phyloP scores from a whole-genome alignment of 108 stramenopile genomes.

The Seminavis robusta region DNA sequence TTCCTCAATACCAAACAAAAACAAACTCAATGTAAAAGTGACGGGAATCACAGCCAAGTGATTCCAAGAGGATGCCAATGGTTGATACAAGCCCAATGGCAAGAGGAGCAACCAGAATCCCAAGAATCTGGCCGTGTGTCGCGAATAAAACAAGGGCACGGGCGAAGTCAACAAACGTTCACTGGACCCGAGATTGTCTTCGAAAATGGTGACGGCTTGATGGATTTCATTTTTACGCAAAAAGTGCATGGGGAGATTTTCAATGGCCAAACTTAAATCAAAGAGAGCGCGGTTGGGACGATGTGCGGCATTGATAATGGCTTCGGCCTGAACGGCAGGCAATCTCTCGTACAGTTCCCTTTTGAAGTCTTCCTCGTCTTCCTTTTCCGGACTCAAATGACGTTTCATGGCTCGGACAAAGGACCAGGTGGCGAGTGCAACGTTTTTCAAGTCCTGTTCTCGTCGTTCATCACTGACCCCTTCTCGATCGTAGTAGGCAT shows the following conservation, averaged over 20 bases:
- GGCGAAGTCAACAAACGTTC: conserved; percentile 55
- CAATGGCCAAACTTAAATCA: conserved; percentile 32
- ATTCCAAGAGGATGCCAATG: conserved; percentile 23
- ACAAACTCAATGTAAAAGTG: conserved; percentile 25
- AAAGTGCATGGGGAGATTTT: conserved; percentile 31
- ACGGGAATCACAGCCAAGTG: conserved; percentile 41
- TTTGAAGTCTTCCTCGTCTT: conserved; percentile 30
- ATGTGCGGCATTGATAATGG: conserved; percentile 21
- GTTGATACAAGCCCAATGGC: conserved; percentile 55
- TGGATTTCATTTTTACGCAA: conserved; percentile 46
- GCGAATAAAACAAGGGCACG: conserved; percentile 56
- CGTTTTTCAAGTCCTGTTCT: conserved; percentile 36
- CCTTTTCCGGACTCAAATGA: conserved; percentile 13
- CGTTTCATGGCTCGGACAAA: conserved; percentile 36
- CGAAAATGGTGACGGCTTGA: conserved; percentile 35
- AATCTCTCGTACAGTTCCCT: conserved; percentile 16
- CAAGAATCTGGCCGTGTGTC: conserved; percentile 70
- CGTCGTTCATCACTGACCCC: conserved; percentile 25
- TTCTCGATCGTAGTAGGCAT: conserved; percentile 45
- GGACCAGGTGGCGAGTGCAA: conserved; percentile 18
- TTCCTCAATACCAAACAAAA: conserved; percentile 73
- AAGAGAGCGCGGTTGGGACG: conserved; percentile 35
- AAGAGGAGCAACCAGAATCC: conserved; percentile 47
- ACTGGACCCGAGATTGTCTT: conserved; percentile 28
- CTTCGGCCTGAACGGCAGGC: conserved; percentile 11